phyloP scores from a whole-genome alignment of 2,329 filamentous ascomycete species.

The Cytospora chrysosperma region DNA sequence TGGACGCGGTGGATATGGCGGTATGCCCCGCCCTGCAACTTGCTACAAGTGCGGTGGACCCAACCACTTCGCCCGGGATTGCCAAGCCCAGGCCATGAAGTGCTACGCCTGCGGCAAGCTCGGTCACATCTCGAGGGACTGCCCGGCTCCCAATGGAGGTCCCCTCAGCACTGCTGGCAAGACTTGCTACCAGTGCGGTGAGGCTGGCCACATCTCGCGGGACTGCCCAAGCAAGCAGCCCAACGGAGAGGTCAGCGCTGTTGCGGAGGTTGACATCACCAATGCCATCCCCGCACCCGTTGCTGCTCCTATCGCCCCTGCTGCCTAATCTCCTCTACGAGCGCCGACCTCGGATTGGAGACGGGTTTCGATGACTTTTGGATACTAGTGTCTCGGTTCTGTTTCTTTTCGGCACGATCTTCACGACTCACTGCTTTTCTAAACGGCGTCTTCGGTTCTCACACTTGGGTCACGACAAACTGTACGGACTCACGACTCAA shows the following conservation, averaged over 20 bases:
- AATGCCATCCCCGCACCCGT: constrained; percentile 39
- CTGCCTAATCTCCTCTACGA: constrained; percentile 37
- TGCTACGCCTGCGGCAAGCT: constrained; percentile 97
- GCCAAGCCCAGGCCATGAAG: constrained; percentile 98
- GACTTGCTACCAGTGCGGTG: constrained; percentile 97
- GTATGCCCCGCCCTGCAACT: constrained; percentile 66
- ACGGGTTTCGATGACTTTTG: background rate
- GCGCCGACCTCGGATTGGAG: background rate
- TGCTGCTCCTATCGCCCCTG: constrained; percentile 40
- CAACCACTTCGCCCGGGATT: constrained; percentile 98
- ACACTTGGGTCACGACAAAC: background rate
- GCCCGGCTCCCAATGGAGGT: constrained; percentile 93
- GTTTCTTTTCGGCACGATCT: background rate
- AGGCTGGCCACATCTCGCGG: constrained; percentile 92
- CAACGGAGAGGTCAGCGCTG: constrained; percentile 46
- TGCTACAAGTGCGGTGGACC: constrained; percentile 80
- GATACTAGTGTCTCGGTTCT: background rate
- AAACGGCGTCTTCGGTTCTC: constrained; percentile 5
- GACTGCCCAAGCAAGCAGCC: constrained; percentile 79
- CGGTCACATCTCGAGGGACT: constrained; percentile 89
- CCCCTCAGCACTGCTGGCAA: constrained; percentile 94
- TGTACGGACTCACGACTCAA: background rate
- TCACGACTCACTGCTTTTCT: constrained; percentile 10
- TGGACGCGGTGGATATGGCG: constrained; percentile 73
- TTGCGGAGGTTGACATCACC: constrained; percentile 43